These are phyloP conservation scores for Phytophthora litchii DNA, from an alignment of 352 stramenopile species.

Conservation along the genomic window DNA sequence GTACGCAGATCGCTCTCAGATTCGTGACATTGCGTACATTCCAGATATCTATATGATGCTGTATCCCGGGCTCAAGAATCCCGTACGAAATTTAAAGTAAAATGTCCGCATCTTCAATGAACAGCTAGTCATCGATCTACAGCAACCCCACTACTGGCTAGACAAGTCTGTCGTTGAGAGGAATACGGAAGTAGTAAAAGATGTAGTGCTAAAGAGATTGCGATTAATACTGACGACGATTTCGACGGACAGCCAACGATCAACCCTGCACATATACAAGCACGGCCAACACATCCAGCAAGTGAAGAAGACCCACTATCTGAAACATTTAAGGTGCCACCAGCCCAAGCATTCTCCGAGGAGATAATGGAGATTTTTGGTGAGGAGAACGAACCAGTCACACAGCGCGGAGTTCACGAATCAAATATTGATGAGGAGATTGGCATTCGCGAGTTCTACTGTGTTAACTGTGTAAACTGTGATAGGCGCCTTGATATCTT, in stretches of 20 bases:
- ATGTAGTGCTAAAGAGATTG: not conserved
- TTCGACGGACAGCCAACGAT: too few relatives aligned
- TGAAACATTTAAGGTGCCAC: too few relatives aligned
- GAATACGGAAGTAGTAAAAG: conserved; percentile 9
- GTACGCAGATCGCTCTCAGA: too few relatives aligned
- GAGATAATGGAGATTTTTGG: conserved; percentile 4
- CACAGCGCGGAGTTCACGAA: conserved; percentile 5
- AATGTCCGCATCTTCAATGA: conserved; percentile 12
- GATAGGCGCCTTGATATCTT: too few relatives aligned
- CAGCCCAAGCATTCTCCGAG: not conserved
- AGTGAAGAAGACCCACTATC: too few relatives aligned
- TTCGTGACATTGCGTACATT: too few relatives aligned
- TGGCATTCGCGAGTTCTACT: not conserved
- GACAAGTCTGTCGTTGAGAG: not conserved
- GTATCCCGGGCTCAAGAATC: too few relatives aligned
- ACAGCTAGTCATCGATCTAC: conserved; percentile 13
- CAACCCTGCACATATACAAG: too few relatives aligned
- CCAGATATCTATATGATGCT: too few relatives aligned
- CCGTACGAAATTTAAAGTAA: not conserved
- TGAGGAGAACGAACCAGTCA: not conserved
- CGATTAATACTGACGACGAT: not conserved
- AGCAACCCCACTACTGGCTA: not conserved
- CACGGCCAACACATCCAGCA: too few relatives aligned
- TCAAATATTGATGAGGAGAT: conserved; percentile 14
- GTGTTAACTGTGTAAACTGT: too few relatives aligned